These are phyloP conservation scores for Fusarium metavorans DNA, from an alignment of 2,329 filamentous ascomycete species.

Conservation along the genomic window DNA sequence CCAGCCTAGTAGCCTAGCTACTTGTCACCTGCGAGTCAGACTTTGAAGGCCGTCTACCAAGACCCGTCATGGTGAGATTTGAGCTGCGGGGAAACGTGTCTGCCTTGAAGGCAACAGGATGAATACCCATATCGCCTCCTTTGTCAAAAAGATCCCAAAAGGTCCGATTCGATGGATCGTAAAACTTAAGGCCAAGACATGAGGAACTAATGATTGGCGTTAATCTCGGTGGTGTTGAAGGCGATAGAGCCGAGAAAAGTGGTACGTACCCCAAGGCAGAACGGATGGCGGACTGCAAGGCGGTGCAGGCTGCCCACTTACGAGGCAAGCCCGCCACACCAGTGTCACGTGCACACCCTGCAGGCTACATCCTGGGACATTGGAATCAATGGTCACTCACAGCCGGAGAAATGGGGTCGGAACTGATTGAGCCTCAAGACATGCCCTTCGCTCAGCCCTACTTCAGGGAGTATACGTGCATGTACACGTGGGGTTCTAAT, in stretches of 20 bases:
- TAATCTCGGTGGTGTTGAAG: background rate
- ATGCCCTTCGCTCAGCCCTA: conserved; percentile 1
- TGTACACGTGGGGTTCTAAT: conserved; percentile 6
- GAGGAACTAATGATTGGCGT: background rate
- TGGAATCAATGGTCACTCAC: background rate
- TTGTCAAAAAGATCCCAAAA: background rate
- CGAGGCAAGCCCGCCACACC: background rate
- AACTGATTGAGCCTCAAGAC: conserved; percentile 2
- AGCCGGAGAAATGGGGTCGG: background rate
- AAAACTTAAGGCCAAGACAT: background rate
- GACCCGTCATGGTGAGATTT: background rate
- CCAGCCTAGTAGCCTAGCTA: background rate
- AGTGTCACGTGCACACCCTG: background rate
- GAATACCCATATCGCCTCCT: background rate
- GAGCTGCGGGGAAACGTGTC: conserved; percentile 1
- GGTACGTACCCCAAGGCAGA: conserved; percentile 16
- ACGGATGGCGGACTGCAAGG: conserved; percentile 18
- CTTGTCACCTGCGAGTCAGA: background rate
- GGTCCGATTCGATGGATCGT: background rate
- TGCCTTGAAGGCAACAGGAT: conserved; percentile 8
- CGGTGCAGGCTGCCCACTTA: conserved; percentile 11
- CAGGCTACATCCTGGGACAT: background rate
- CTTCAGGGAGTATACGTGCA: background rate
- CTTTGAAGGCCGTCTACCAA: background rate
- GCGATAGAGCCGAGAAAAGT: background rate